Evolutionary conservation across 2,329 filamentous ascomycete genomes (phyloP).

Genomic region (Beauveria asiatica): DNA sequence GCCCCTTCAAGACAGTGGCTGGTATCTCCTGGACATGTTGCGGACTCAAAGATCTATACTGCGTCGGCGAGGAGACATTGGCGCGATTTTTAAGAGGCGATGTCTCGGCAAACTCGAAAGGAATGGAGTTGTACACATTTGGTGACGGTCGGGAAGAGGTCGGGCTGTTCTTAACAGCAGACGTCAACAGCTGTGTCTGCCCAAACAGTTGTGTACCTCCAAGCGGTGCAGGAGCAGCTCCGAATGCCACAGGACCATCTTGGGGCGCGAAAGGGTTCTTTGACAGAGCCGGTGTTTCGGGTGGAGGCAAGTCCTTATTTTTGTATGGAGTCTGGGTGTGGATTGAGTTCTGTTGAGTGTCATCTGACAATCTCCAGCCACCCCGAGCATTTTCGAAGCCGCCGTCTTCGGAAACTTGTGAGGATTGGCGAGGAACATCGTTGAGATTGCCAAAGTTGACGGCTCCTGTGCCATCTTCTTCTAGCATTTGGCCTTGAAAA

Average conservation of each 20-base stretch:
- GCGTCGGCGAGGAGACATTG: slow-evolving; percentile 37
- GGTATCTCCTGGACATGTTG: slow-evolving; percentile 23
- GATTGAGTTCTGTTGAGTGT: slow-evolving; percentile 24
- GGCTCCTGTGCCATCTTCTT: slow-evolving; percentile 41
- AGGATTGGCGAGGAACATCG: slow-evolving; percentile 28
- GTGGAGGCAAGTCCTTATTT: slow-evolving; percentile 17
- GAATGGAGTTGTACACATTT: slow-evolving; percentile 35
- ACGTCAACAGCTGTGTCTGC: slow-evolving; percentile 44
- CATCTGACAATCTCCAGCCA: slow-evolving; percentile 29
- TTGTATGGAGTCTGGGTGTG: slow-evolving; percentile 24
- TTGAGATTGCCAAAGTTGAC: slow-evolving; percentile 36
- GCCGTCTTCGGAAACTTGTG: slow-evolving; percentile 34
- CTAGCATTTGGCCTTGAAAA: slow-evolving; percentile 28
- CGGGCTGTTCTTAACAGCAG: slow-evolving; percentile 43
- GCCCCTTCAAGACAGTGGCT: slow-evolving; percentile 18
- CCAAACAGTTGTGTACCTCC: slow-evolving; percentile 43
- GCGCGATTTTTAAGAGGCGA: slow-evolving; percentile 44
- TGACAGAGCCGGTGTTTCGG: slow-evolving; percentile 42
- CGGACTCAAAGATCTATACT: slow-evolving; percentile 34
- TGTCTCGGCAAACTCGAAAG: slow-evolving; percentile 33
- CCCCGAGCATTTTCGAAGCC: slow-evolving; percentile 30
- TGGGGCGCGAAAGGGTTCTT: slow-evolving; percentile 36
- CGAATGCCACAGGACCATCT: slow-evolving; percentile 18
- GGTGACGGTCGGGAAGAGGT: slow-evolving; percentile 52
- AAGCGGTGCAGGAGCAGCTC: slow-evolving; percentile 27